Base-by-base conservation (phyloP, 73 alveolate genomes). In the Tetrahymena thermophila region DNA sequence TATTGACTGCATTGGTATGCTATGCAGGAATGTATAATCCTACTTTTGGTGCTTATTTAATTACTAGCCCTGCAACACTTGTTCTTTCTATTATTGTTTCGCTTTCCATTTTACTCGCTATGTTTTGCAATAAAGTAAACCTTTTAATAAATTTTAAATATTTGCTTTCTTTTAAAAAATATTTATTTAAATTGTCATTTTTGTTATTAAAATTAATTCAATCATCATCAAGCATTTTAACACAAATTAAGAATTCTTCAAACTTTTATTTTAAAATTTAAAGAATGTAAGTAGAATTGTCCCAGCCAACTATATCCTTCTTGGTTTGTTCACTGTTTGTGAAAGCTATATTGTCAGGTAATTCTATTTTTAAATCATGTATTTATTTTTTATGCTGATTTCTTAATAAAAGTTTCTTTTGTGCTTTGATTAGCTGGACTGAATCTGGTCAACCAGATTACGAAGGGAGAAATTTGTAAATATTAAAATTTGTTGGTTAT, bases 271-370 rank as follows among this genome's bases (percentile, higher is more conserved):
- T 25, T 71, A 50, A 50, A 50, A 19, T 50, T 1, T 11, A 50
- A 19, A 71, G 89, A 43, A 89, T 15, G 94, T 97, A 15, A 96
- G 97, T 31, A 94, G 99, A 56, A 97, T 93, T 83, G 99, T 98
- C 37, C 99, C 99, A 40, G 42, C 84, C 28, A 98, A 98, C 97
- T 98, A 98, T 94, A 96, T 97, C 43, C 94, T 98, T 93, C 98
- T 98, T 31, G 94, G 94, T 17, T 31, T 97, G 50, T 98, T 98
- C 97, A 98, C 99, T 35, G 43, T 98, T 5, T 96, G 98, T 19
- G 99, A 98, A 85, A 94, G 99, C 94, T 98, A 96, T 94, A 43
- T 98, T 43, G 98, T 98, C 17, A 98, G 89, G 89, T 71, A 71
- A 96, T 89, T 98, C 97, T 28, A 13, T 19, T 71, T 71, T 19